A percentile compares a stretch with the other conserved stretches of the same genome.
Conservation (phyloP, 176 grass and related monocot genomes). For the Tuctoria greenei region DNA sequence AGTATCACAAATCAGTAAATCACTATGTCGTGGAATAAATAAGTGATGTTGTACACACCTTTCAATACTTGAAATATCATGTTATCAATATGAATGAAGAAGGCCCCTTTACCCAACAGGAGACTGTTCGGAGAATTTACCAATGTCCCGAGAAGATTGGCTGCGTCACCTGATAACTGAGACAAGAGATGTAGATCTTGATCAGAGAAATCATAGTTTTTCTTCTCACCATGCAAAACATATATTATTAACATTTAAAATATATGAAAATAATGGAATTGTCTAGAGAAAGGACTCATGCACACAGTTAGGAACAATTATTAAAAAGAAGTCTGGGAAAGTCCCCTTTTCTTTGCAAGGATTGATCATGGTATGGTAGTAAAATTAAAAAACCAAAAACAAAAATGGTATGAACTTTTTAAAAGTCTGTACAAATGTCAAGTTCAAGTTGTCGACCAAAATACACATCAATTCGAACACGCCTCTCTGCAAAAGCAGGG, state of each 20-base stretch:
- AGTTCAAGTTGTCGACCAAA: neutral
- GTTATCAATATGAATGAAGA: conserved; percentile 85
- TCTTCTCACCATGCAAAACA: neutral
- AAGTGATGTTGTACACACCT: conserved; percentile 53
- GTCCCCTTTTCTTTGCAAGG: neutral
- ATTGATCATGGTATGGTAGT: neutral
- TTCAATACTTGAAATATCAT: conserved; percentile 75
- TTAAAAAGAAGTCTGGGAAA: too few relatives aligned
- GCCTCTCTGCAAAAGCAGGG: too few relatives aligned
- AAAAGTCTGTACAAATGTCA: neutral
- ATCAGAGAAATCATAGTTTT: neutral
- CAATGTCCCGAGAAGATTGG: conserved; percentile 62
- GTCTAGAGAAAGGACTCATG: neutral
- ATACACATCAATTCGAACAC: neutral
- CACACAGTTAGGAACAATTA: neutral
- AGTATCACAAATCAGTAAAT: neutral
- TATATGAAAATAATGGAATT: neutral
- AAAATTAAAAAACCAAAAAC: neutral
- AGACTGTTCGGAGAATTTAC: conserved; percentile 85
- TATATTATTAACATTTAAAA: neutral
- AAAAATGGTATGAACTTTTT: neutral
- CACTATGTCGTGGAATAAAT: conserved; percentile 18
- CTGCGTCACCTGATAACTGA: conserved; percentile 75
- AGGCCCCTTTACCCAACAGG: conserved; percentile 73
- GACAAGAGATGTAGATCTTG: conserved; percentile 30